Conservation (phyloP, 1,284 basidiomycete species). For the Pterula multifida region DNA sequence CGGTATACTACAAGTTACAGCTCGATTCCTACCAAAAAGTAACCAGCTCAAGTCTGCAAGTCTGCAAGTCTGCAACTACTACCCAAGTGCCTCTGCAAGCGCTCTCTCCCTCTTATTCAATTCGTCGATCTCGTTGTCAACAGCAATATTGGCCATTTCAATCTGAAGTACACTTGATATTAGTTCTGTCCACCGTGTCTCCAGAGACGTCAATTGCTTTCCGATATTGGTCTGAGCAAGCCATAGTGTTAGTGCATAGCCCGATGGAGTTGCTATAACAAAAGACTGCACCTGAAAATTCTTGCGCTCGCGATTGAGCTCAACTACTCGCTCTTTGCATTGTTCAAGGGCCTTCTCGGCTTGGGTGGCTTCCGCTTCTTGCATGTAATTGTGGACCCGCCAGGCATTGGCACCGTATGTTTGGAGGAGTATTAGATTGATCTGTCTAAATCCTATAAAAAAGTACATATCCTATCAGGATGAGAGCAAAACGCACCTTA, state of each 20-base stretch:
- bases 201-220: constrained; percentile 63
- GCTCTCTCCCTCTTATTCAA: constrained; percentile 47
- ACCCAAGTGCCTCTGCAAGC: constrained; percentile 25
- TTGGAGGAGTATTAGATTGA: constrained; percentile 77
- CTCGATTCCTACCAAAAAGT: background rate
- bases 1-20: no score
- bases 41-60: background rate
- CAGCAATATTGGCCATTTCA: constrained; percentile 82
- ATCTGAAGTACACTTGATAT: constrained; percentile 82
- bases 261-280: constrained; percentile 19
- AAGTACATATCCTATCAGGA: constrained; percentile 3
- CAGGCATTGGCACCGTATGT: constrained; percentile 87
- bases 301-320: constrained; percentile 80
- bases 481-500: constrained; percentile 43
- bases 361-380: constrained; percentile 69
- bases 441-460: constrained; percentile 39
- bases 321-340: constrained; percentile 63
- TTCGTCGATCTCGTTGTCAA: constrained; percentile 61
- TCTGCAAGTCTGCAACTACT: background rate
- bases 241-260: no score
- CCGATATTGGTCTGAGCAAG: constrained; percentile 66
- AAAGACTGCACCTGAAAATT: constrained; percentile 80
- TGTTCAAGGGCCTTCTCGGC: constrained; percentile 63
- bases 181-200: constrained; percentile 81
- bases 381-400: constrained; percentile 81